phyloP scores from a whole-genome alignment of 768 basidiomycete species.

The Boletus rubroflammeus region DNA sequence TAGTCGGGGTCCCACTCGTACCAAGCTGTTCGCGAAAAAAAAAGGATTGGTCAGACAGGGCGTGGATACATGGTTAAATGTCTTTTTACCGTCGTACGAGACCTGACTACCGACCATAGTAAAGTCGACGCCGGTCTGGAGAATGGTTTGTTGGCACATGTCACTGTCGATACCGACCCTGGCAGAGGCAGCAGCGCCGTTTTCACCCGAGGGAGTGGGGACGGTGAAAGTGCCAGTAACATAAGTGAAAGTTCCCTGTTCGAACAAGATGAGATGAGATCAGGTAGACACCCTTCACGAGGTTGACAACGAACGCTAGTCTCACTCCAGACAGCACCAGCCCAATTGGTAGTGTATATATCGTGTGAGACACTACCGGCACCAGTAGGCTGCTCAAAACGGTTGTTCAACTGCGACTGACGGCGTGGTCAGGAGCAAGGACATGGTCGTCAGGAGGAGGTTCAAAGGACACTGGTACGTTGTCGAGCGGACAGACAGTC shows the following conservation, averaged over 20 bases:
- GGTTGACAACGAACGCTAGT: background rate
- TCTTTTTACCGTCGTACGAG: too few species aligned
- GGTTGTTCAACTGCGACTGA: background rate
- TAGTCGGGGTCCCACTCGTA: too few species aligned
- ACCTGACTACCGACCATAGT: too few species aligned
- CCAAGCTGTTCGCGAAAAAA: too few species aligned
- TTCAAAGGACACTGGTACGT: too few species aligned
- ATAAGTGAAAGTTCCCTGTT: slow-evolving; percentile 3
- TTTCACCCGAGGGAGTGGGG: background rate
- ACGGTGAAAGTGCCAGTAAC: background rate
- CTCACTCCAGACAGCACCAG: background rate
- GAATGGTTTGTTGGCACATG: background rate
- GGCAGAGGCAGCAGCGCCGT: background rate
- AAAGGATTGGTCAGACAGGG: too few species aligned
- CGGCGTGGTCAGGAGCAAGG: too few species aligned
- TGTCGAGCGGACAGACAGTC: too few species aligned
- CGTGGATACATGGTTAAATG: too few species aligned
- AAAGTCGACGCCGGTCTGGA: background rate
- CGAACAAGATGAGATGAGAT: background rate
- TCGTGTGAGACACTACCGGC: background rate
- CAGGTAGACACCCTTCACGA: background rate
- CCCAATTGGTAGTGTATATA: background rate
- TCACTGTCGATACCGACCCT: slow-evolving; percentile 11
- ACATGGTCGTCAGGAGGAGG: too few species aligned
- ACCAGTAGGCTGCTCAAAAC: background rate